Percentiles rank a stretch among this genome's conserved stretches.
phyloP scores from a whole-genome alignment of 2,329 filamentous ascomycete genomes.

The Zelopaecilomyces penicillatus region DNA sequence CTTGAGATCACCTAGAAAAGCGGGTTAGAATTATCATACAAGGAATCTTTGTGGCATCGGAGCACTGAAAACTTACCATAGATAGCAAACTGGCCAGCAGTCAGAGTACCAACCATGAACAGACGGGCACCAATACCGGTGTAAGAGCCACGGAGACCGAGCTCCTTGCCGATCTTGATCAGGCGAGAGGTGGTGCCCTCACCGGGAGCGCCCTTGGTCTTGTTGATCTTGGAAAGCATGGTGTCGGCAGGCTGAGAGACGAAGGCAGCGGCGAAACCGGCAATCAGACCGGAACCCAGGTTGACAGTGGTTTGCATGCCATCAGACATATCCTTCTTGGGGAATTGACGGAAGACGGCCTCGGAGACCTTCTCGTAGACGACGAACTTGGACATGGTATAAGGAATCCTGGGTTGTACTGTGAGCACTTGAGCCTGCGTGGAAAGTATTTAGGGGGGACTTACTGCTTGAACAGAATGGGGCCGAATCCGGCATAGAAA shows the following conservation, averaged over 20 bases:
- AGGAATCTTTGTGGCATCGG: not conserved
- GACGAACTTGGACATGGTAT: slow-evolving; percentile 94
- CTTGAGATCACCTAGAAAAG: slow-evolving; percentile 44
- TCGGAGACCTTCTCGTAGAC: slow-evolving; percentile 86
- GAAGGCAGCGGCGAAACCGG: slow-evolving; percentile 74
- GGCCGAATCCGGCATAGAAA: slow-evolving; percentile 88
- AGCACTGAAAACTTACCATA: slow-evolving; percentile 51
- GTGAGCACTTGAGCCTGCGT: not conserved
- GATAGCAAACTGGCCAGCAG: slow-evolving; percentile 79
- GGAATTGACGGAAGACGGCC: slow-evolving; percentile 56
- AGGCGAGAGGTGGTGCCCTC: slow-evolving; percentile 73
- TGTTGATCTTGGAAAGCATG: slow-evolving; percentile 95
- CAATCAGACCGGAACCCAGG: slow-evolving; percentile 49
- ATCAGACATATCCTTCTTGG: slow-evolving; percentile 62
- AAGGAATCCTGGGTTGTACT: slow-evolving; percentile 57
- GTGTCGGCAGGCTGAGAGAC: slow-evolving; percentile 88
- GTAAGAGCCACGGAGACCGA: slow-evolving; percentile 71
- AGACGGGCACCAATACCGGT: slow-evolving; percentile 69
- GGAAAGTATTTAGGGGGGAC: slow-evolving; percentile 10
- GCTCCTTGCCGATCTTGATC: slow-evolving; percentile 82
- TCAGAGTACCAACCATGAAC: slow-evolving; percentile 60
- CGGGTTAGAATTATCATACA: not conserved
- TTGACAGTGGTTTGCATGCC: slow-evolving; percentile 71
- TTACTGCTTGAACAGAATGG: slow-evolving; percentile 58
- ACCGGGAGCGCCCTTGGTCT: slow-evolving; percentile 80